Evolutionary conservation across 257 asterid genomes (phyloP), one percentile per base, ranked within the genome.

Genomic region (Fraxinus americana): DNA sequence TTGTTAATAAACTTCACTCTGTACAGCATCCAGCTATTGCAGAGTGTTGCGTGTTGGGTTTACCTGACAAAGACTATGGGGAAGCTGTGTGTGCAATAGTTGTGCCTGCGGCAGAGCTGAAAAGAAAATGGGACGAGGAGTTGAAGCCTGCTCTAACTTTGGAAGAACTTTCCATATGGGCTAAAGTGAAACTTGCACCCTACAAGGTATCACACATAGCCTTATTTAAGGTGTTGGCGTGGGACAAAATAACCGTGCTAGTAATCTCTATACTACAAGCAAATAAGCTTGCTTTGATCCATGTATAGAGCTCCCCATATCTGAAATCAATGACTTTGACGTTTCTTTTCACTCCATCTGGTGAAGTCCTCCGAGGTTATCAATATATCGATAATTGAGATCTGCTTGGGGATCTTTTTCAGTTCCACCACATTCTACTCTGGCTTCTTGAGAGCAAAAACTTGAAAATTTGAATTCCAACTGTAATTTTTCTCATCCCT

Each of bases 41-140:
- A 0, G 99, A 95, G 85, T 95, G 99, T 59, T 95, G 98, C 63
- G 97, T 95, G 81, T 84, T 95, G 90, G 98, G 99, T 34, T 86
- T 95, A 85, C 93, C 99, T 14, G 99, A 95, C 82, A 90, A 91
- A 83, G 91, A 79, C 83, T 92, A 90, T 19, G 99, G 99, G 11
- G 99, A 95, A 87, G 91, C 91, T 50, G 93, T 95, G 52, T 84
- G 89, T 17, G 96, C 96, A 70, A 89, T 95, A 83, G 89, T 95
- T 75, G 88, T 95, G 76, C 97, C 97, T 5, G 86, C 88, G 75
- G 80, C 90, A 12, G 92, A 86, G 83, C 67, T 85, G 50, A 88
- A 84, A 77, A 84, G 88, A 43, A 90, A 83, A 78, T 85, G 83
- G 45, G 95, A 81, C 21, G 92, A 87, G 81, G 97, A 91, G 70